These are phyloP conservation scores for Cytospora chrysosperma DNA, from an alignment of 2,329 filamentous ascomycete species.

Conservation along the genomic window DNA sequence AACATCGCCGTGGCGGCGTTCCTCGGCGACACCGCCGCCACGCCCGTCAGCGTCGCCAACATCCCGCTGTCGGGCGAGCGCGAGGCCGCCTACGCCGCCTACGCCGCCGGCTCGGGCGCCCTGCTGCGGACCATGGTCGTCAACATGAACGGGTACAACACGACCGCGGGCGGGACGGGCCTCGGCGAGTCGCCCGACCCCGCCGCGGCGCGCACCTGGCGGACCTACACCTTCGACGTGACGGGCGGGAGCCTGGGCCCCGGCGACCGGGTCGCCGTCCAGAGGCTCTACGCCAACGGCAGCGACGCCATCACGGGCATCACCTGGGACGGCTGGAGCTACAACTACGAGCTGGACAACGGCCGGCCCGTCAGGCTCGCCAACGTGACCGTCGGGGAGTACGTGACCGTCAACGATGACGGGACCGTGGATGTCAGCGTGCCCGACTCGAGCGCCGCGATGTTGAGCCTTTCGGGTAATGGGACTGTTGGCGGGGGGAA, in stretches of 20 bases:
- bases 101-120: conserved; percentile 36
- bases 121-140: conserved; percentile 53
- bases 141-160: conserved; percentile 61
- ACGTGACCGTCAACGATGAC: conserved; percentile 31
- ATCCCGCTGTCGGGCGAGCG: conserved; percentile 41
- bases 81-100: conserved; percentile 57
- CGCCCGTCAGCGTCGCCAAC: conserved; percentile 46
- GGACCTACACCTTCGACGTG: conserved; percentile 44
- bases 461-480: conserved; percentile 34
- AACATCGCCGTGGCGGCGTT: conserved; percentile 58
- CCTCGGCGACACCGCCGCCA: conserved; percentile 42
- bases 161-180: conserved; percentile 45
- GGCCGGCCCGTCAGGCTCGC: conserved; percentile 52
- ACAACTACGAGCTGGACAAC: conserved; percentile 56
- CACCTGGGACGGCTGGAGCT: conserved; percentile 61
- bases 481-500: neutral
- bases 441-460: conserved; percentile 42
- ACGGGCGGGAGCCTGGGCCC: conserved; percentile 31
- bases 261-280: conserved; percentile 34
- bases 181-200: conserved; percentile 29
- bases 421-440: conserved; percentile 34
- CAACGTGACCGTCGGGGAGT: conserved; percentile 53
- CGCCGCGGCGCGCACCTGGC: conserved; percentile 31
- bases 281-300: conserved; percentile 58
- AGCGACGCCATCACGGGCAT: conserved; percentile 63